Base-by-base conservation (phyloP, 1,284 basidiomycete species). In the Psilocybe mexicana region DNA sequence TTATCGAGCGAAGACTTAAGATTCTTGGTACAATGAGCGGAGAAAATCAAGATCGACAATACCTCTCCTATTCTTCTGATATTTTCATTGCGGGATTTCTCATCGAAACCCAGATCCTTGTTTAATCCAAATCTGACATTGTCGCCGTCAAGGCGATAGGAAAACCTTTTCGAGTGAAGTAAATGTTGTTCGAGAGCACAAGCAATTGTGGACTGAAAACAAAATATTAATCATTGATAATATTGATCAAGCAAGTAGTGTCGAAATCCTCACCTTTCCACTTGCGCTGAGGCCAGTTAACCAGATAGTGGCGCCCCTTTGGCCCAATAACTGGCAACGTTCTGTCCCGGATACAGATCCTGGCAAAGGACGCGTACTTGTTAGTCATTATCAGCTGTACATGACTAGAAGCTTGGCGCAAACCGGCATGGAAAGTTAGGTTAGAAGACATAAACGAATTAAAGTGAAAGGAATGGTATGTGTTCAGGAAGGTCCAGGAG, bases 51-150 rank as follows among this genome's bases (percentile, higher is more conserved):
- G 28, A 35, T 35, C 30, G 11, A 23, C 12, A 76, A 55, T 66
- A 92, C 95, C 85, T 99, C 97, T 63, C 95, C 94, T 63, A 99
- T 98, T 55, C 96, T 83, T 55, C 96, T 88, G 70, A 99, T 98
- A 76, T 99, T 99, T 78, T 99, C 96, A 64, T 94, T 93, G 56
- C 96, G 85, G 52, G 95, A 96, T 70, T 88, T 89, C 69, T 95
- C 95, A 67, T 95, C 93, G 70, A 99, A 99, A 1, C 96, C 95
- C 50, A 99, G 87, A 70, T 99, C 96, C 78, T 94, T 98, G 84
- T 99, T 99, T 49, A 99, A 79, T 7, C 97, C 97, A 69, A 98
- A 96, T 57, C 96, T 87, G 61, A 99, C 82, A 75, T 99, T 99
- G 79, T 99, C 96, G 3, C 96, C 96, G 70, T 99, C 96, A 25